Conservation (phyloP, 208 protist species). For the Acanthamoeba lenticulata region DNA sequence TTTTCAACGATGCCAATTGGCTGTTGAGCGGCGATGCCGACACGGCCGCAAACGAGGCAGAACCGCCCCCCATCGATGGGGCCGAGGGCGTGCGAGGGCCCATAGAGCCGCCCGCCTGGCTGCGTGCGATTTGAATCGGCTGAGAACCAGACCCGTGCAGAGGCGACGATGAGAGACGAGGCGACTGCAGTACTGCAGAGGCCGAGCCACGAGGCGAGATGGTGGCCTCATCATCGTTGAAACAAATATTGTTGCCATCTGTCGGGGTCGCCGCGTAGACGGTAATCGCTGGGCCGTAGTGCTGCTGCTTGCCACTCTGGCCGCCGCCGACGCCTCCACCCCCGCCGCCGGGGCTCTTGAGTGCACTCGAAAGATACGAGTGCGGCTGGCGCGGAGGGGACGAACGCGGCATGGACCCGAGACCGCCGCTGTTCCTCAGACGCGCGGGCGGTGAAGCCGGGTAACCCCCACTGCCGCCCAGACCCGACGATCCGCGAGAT, state of each 20-base stretch:
- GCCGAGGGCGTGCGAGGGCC: neutral
- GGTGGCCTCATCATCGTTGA: neutral
- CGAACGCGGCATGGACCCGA: constrained; percentile 51
- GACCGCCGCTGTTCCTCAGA: constrained; percentile 26
- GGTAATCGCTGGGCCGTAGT: neutral
- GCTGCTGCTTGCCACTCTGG: neutral
- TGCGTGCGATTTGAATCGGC: constrained; percentile 12
- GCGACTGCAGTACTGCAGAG: constrained; percentile 4
- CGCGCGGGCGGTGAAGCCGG: constrained; percentile 25
- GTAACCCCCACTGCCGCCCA: constrained; percentile 43
- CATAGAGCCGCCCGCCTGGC: neutral
- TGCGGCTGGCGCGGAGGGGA: constrained; percentile 25
- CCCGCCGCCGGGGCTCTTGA: neutral
- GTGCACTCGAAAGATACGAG: neutral
- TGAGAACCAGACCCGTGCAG: constrained; percentile 18
- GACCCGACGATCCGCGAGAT: neutral
- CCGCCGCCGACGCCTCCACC: neutral
- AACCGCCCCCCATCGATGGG: too few species aligned
- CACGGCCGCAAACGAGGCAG: neutral
- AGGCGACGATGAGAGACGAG: constrained; percentile 43
- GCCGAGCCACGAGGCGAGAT: neutral
- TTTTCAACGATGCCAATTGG: neutral
- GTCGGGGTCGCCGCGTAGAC: neutral
- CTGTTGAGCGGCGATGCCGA: neutral
- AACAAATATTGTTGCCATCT: constrained; percentile 69